Evolutionary conservation across 2,329 filamentous ascomycete genomes (phyloP).

Genomic region (Phaeosphaeria sp.): DNA sequence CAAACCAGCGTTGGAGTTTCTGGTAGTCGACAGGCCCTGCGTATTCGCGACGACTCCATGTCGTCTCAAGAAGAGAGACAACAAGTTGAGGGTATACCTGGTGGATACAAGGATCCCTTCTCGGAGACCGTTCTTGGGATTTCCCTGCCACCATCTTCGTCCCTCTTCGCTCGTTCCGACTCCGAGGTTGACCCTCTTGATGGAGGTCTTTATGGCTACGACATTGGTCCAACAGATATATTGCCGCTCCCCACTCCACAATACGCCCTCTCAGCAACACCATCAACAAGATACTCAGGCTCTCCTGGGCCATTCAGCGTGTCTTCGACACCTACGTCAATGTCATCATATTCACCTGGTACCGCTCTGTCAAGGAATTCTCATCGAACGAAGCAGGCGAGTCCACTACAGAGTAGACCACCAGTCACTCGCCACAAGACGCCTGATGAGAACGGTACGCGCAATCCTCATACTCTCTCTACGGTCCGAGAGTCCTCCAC

Average conservation of each 20-base stretch:
- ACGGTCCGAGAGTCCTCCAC: constrained; percentile 73
- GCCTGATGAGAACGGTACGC: constrained; percentile 56
- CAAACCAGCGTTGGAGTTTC: constrained; percentile 50
- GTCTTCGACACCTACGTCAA: constrained; percentile 79
- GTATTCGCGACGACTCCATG: constrained; percentile 40
- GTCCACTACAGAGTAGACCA: constrained; percentile 64
- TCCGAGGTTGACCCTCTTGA: constrained; percentile 33
- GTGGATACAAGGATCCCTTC: constrained; percentile 49
- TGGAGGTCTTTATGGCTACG: constrained; percentile 41
- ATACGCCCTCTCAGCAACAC: constrained; percentile 72
- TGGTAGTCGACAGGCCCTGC: constrained; percentile 37
- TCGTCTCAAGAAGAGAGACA: constrained; percentile 44
- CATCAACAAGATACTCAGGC: constrained; percentile 77
- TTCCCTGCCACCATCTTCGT: constrained; percentile 47
- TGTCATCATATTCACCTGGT: constrained; percentile 76
- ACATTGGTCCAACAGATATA: constrained; percentile 68
- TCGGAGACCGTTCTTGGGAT: constrained; percentile 54
- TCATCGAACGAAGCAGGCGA: constrained; percentile 61
- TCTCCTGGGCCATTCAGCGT: constrained; percentile 77
- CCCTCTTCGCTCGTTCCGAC: constrained; percentile 34
- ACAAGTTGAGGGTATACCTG: constrained; percentile 33
- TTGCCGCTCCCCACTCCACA: constrained; percentile 72
- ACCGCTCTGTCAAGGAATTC: constrained; percentile 56
- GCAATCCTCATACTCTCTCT: constrained; percentile 66
- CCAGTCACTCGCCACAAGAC: constrained; percentile 66